Conservation (phyloP, 352 stramenopile species). For the Thraustochytrium striatum region DNA sequence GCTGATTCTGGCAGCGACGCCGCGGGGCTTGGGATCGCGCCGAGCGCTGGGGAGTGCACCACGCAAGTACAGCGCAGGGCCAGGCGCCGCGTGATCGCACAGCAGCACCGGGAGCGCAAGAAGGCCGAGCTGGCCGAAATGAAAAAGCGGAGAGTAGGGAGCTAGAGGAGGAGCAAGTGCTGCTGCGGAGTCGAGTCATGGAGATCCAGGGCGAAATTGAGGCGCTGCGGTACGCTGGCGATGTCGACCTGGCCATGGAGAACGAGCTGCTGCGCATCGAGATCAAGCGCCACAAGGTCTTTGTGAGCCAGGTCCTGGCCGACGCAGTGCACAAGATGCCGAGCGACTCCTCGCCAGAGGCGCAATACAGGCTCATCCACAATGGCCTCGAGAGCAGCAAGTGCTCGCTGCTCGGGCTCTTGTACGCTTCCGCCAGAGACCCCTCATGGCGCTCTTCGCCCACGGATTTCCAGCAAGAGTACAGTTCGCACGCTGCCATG, state of each 20-base stretch:
- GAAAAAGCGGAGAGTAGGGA: background rate
- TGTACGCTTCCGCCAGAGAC: slow-evolving; percentile 14
- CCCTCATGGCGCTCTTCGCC: too few relatives aligned
- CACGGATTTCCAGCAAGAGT: too few relatives aligned
- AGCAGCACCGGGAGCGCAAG: slow-evolving; percentile 9
- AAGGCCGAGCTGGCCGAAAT: background rate
- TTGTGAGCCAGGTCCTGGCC: slow-evolving; percentile 3
- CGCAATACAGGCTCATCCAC: background rate
- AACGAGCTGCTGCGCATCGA: slow-evolving; percentile 41
- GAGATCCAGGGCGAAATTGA: slow-evolving; percentile 1
- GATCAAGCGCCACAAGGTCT: background rate
- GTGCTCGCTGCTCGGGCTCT: background rate
- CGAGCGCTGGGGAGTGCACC: too few relatives aligned
- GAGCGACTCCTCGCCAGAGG: slow-evolving; percentile 5
- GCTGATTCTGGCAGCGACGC: too few relatives aligned
- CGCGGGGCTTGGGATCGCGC: too few relatives aligned
- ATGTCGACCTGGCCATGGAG: slow-evolving; percentile 16
- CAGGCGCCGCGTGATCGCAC: too few relatives aligned
- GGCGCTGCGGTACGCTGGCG: background rate
- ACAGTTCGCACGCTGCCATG: too few relatives aligned
- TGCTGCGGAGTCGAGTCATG: background rate
- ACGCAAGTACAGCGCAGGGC: too few relatives aligned
- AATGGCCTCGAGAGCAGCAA: background rate
- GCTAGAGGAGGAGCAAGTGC: background rate
- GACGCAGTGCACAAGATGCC: background rate